Evolutionary conservation across 208 protist genomes (phyloP), one percentile per base, ranked within the genome.

Genomic region (Crithidia sp.): DNA sequence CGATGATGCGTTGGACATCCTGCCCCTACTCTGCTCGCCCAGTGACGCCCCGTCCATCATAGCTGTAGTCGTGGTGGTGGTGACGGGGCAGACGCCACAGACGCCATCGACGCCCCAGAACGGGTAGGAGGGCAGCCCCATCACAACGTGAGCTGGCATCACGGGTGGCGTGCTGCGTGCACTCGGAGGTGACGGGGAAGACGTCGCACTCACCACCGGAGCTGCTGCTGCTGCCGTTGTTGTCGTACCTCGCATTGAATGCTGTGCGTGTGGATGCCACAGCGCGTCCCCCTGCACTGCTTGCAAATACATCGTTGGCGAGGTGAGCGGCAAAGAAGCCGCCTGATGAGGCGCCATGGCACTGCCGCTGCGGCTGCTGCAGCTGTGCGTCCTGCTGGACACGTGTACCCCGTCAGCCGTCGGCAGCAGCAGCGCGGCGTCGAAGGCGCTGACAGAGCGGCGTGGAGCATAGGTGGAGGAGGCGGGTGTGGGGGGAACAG

Each of bases 61-160:
- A 28, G 28, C 28, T 28, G 28, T 28, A 28, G 28, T 28, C 1
- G 28, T 28, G 66, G 40, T 14, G 58, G 12, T 62, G 5, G 72
- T 66, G 54, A 71, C 59, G 36, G 72, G 64, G 72, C 40, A 53
- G 47, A 71, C 16, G 56, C 64, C 55, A n/a, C 57, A 66, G 7
- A 66, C 49, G 64, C 63, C 37, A 12, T 62, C 64, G 36, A 13
- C 54, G 40, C 13, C 43, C 4, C 7, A 68, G 9, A 68, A 37
- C 5, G 64, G 6, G 41, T 43, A 45, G 3, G 28, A 28, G 28
- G 50, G 40, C 37, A 16, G 12, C 0, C 39, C 10, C 0, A n/a
- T 19, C 2, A 43, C 8, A 37, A 53, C 44, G 55, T 63, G 44
- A 45, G 55, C 9, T 0, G 19, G 28, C 19, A 55, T 71, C 7